Base-by-base conservation (phyloP, 495 filamentous ascomycete genomes). In the Penicillium salamii region DNA sequence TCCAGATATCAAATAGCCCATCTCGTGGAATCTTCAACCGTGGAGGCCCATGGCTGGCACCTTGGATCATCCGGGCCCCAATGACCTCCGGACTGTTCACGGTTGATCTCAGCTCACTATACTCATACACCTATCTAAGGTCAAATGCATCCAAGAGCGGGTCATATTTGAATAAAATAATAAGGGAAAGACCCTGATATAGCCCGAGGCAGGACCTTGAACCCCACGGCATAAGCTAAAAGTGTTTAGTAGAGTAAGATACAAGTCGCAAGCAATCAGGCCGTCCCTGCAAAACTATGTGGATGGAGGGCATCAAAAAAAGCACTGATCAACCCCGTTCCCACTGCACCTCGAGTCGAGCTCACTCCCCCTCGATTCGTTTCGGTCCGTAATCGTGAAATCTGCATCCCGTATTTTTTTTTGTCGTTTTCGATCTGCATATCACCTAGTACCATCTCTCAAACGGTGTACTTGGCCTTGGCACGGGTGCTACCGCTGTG, bases 401-500 rank as follows among this genome's bases (percentile, higher is more conserved):
- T 36, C n/a, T 29, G 33, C 15, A 33, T 45, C 35, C 26, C 47
- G 12, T 33, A 43, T 29, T 46, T 29, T 50, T 26, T 17, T 38
- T 48, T 13, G 21, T 38, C 43, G 28, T 37, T 15, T 29, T 47
- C 37, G n/a, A 32, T 40, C 26, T 21, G 23, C 7, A 50, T 20
- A 33, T 21, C 31, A 35, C 38, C 42, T 3, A 32, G 17, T 19
- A 23, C 44, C 24, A 29, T 47, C 32, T 42, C 42, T 65, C 83
- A 98, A 53, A 88, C 92, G 18, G 79, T 78, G 64, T 89, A 89
- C 78, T 97, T 99, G 48, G 95, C 89, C 78, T 93, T 96, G 24
- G 93, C 93, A 50, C 95, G 83, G 11, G 88, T 95, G 75, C 91
- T 96, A 44, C 93, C 93, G 46, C 83, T 84, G 65, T 95, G 88